These are phyloP conservation scores for Neurospora sp. DNA, from an alignment of 495 filamentous ascomycete genomes.

Conservation along the genomic window DNA sequence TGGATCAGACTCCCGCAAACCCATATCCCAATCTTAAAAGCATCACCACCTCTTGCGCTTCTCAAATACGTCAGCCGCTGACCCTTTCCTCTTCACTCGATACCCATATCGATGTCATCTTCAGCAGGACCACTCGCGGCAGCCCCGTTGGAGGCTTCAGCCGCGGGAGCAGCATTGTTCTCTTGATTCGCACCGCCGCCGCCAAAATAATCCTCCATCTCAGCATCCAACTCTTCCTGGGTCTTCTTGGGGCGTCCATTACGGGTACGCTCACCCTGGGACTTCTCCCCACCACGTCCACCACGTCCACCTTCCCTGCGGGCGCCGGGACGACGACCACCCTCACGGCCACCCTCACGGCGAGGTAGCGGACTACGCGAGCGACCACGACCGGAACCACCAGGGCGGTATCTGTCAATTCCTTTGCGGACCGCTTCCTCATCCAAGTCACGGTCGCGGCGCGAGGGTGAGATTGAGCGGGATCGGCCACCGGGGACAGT, in stretches of 20 bases:
- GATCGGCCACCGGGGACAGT: slow-evolving; percentile 40
- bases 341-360: slow-evolving; percentile 30
- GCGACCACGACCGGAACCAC: slow-evolving; percentile 11
- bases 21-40: slow-evolving; percentile 4
- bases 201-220: slow-evolving; percentile 92
- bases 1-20: not conserved
- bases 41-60: not conserved
- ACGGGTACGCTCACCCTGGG: slow-evolving; percentile 22
- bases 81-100: slow-evolving; percentile 2
- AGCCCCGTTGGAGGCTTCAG: not conserved
- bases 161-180: slow-evolving; percentile 11
- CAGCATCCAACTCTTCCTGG: slow-evolving; percentile 81
- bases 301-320: slow-evolving; percentile 32
- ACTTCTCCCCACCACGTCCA: slow-evolving; percentile 33
- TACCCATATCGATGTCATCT: slow-evolving; percentile 13
- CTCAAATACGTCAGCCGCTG: not conserved
- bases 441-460: slow-evolving; percentile 35
- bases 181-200: slow-evolving; percentile 27
- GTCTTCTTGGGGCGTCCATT: slow-evolving; percentile 73
- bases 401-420: slow-evolving; percentile 8
- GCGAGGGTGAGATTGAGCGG: slow-evolving; percentile 38
- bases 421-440: slow-evolving; percentile 30
- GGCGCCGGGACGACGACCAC: slow-evolving; percentile 43
- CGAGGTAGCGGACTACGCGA: not conserved
- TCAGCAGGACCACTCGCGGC: not conserved